Base-by-base conservation (phyloP, 176 grass and related monocot species). In the Saccharum spontaneum region DNA sequence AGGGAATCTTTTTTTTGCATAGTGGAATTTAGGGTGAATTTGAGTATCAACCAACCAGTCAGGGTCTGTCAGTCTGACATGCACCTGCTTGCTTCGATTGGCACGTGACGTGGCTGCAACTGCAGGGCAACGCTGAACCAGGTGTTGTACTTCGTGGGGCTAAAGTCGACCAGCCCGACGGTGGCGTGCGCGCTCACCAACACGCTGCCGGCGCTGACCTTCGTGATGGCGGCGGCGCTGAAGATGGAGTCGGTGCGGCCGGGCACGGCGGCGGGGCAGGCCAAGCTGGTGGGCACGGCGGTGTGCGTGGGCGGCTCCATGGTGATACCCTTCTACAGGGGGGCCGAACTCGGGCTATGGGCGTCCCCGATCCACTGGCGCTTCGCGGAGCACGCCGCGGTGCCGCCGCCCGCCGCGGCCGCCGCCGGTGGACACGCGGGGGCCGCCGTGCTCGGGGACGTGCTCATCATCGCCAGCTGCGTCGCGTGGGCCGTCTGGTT, bases 271-370 rank as follows among this genome's bases (percentile, higher is more conserved):
- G 55, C 87, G 28, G 89, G 93, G 16, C 91, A 86, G 81, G 93
- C 89, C 1, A 98, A 98, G 79, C 63, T 95, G 61, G 11, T 83
- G 1, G 96, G 96, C 73, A 95, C 93, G 20, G 76, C 82, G 10
- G 57, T 94, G 50, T 94, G 96, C 62, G 83, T 98, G 14, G 91
- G 96, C 3, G 96, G 93, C 2, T 94, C 96, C 67, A 94, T 98
- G 96, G 30, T 98, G 14, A 94, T 98, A 30, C 92, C 96, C 13
- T 98, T 98, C 88, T 98, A 92, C 91, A 95, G 92, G 86, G 96
- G 96, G 64, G 43, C 75, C 2, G 76, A 83, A 17, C 50, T 98
- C 36, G 30, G 44, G 61, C 7, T 94, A 10, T 94, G 96, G 93
- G 40, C 66, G 1, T 92, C 87, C 11, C 70, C 90, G 31, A 54